A percentile compares a stretch with the other conserved stretches of the same genome.
Evolutionary conservation across 306 rosid genomes (phyloP).

Genomic region (Vigna nakashimae): DNA sequence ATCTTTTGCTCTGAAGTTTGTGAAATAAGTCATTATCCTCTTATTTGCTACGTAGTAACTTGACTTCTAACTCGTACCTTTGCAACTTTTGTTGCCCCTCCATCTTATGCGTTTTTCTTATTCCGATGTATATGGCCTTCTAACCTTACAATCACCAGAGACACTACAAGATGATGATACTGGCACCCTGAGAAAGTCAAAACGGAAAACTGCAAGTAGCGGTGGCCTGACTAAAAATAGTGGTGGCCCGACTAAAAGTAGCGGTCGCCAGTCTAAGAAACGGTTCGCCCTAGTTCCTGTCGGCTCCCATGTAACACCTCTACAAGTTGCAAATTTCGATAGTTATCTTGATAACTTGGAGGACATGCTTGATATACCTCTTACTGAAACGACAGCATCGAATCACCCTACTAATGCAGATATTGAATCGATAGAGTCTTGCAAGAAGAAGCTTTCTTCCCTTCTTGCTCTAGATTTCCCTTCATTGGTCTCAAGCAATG

Average conservation of each 20-base stretch:
- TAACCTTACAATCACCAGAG: not conserved
- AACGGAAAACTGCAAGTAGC: not conserved
- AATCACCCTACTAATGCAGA: not conserved
- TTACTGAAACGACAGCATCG: conserved; percentile 1
- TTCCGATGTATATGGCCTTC: not conserved
- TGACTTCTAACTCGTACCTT: not conserved
- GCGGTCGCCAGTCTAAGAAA: not conserved
- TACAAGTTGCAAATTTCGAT: conserved; percentile 36
- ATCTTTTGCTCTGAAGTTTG: not conserved
- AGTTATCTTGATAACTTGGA: conserved; percentile 41
- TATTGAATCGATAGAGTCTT: conserved; percentile 25
- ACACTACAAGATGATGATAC: conserved; percentile 6
- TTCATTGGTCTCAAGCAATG: conserved; percentile 33
- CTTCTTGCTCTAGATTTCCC: conserved; percentile 46
- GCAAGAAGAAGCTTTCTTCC: conserved; percentile 46
- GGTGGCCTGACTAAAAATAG: not conserved
- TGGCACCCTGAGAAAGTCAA: not conserved
- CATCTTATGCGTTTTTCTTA: not conserved
- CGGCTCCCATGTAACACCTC: not conserved
- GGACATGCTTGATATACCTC: conserved; percentile 38
- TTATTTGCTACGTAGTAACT: not conserved
- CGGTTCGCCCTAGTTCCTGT: not conserved
- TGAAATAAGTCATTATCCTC: conserved; percentile 18
- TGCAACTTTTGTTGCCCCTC: not conserved
- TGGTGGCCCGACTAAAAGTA: not conserved